Base-by-base conservation (phyloP, 495 filamentous ascomycete species). In the Coniosporium apollinis region DNA sequence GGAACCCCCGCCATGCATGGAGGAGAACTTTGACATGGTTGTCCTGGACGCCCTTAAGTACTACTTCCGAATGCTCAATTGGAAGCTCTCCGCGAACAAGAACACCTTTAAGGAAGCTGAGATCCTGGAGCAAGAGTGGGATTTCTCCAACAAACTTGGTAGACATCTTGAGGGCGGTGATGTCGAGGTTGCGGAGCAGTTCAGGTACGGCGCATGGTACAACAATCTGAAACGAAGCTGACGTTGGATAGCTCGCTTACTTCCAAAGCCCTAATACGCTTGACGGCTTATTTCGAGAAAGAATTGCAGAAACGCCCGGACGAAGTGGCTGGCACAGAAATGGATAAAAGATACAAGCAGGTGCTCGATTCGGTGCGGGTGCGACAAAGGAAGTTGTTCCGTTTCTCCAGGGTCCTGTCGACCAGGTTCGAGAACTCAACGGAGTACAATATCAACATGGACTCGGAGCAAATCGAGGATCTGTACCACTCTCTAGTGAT, bases 81-180 rank as follows among this genome's bases (percentile, higher is more conserved):
- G 85, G 81, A 94, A 94, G 51, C 62, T 97, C 30, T 84, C 83
- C 50, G 82, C 84, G 29, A 96, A 94, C 59, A 94, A 93, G 52
- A 97, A 96, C 56, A 94, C 89, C 0, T 96, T 96, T 67, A 96
- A 96, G 51, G 89, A 96, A 49, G 89, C 89, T 9, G 89, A 97
- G 57, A 82, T 97, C 42, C 60, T 97, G 20, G 87, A 94, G 50
- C 86, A 94, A 46, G 89, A 96, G 54, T 97, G 89, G 87, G 79
- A 78, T 18, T 96, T 94, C 43, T 85, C 79, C 1, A 94, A 94
- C 48, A 77, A 84, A 37, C 79, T 96, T 39, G 89, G 86, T 9
- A 69, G 78, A 16, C 79, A 83, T 46, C 67, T 97, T 24, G 76
- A 87, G 33, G 82, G 82, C 26, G 89, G 91, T 36, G 86, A 96